phyloP scores from a whole-genome alignment of 352 stramenopile species.

The Phytophthora pluvialis region DNA sequence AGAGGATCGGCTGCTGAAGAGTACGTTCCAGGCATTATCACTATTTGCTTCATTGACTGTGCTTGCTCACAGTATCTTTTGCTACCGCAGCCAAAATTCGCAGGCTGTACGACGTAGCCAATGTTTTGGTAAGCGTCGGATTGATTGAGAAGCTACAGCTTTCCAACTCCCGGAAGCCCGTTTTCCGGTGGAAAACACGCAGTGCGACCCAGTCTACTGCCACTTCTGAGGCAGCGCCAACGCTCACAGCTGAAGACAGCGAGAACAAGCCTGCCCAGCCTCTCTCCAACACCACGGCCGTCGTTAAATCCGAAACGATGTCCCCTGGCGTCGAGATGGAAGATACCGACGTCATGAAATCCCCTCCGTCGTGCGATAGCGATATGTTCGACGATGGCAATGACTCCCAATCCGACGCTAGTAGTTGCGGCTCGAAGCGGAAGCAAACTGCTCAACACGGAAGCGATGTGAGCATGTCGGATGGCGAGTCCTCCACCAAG shows the following conservation, averaged over 20 bases:
- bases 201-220: conserved; percentile 1
- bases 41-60: neutral
- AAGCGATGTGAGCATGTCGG: conserved; percentile 38
- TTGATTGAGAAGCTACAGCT: conserved; percentile 92
- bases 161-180: conserved; percentile 80
- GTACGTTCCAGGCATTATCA: conserved; percentile 37
- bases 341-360: conserved; percentile 45
- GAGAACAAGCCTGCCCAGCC: conserved; percentile 10
- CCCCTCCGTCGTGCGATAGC: conserved; percentile 67
- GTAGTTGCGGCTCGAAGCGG: conserved; percentile 43
- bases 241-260: neutral
- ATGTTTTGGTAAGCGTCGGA: conserved; percentile 94
- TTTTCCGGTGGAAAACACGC: conserved; percentile 82
- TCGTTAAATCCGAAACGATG: conserved; percentile 15
- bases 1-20: conserved; percentile 84
- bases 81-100: conserved; percentile 91
- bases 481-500: conserved; percentile 41
- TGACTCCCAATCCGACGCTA: conserved; percentile 60
- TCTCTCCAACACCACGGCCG: neutral
- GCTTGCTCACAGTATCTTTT: conserved; percentile 11
- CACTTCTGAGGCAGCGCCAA: neutral
- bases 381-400: conserved; percentile 66
- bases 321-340: conserved; percentile 22
- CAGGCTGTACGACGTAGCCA: conserved; percentile 97
- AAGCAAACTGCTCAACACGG: conserved; percentile 47